phyloP scores from a whole-genome alignment of 768 basidiomycete genomes.

The Kwoniella bestiolae region DNA sequence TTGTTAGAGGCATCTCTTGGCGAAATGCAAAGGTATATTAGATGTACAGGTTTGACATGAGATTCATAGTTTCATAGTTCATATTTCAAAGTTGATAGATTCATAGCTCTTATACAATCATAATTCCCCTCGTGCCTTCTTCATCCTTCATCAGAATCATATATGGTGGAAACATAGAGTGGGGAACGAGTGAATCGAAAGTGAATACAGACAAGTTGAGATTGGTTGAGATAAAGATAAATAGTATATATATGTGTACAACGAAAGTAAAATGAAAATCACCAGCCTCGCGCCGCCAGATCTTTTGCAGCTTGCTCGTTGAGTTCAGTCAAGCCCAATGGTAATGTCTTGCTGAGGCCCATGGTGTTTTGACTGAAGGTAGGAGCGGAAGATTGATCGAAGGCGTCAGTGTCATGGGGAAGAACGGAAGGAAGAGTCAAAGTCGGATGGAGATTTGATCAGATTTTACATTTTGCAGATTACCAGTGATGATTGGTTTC shows the following conservation, averaged over 20 bases:
- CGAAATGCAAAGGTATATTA: no score
- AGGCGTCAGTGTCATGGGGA: no score
- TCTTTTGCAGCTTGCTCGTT: constrained; percentile 12
- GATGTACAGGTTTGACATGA: not conserved
- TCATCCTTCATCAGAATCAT: not conserved
- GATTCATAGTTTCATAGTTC: not conserved
- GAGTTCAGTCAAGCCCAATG: constrained; percentile 12
- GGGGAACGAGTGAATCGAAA: not conserved
- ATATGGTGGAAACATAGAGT: not conserved
- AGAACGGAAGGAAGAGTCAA: no score
- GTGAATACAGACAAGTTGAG: not conserved
- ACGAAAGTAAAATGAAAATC: not conserved
- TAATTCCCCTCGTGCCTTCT: not conserved
- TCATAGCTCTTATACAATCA: not conserved
- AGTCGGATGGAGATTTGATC: not conserved
- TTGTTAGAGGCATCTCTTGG: no score
- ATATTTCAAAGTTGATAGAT: no score
- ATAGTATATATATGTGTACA: not conserved
- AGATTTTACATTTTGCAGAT: not conserved
- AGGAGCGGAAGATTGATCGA: not conserved
- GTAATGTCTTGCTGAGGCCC: constrained; percentile 1
- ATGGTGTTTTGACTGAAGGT: not conserved
- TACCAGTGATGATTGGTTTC: not conserved
- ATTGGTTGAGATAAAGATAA: no score
- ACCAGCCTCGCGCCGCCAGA: constrained; percentile 11